Evolutionary conservation across 2,329 filamentous ascomycete species (phyloP).

Genomic region (Talaromyces marneffei): DNA sequence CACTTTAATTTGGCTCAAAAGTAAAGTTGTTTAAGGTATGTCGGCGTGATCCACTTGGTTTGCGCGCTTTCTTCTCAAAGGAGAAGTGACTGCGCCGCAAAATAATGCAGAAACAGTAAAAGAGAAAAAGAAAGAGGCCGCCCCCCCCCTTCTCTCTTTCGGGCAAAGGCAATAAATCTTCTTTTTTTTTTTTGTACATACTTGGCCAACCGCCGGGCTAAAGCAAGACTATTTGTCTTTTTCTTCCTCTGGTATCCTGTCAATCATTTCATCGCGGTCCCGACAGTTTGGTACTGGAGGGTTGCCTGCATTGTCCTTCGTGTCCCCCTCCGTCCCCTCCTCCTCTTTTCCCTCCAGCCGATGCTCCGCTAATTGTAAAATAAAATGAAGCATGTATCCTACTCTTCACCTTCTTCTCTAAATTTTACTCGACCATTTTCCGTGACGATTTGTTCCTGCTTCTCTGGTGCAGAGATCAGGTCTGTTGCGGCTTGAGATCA

Average conservation of each 20-base stretch:
- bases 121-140: constrained; percentile 1
- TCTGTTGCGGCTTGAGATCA: background rate
- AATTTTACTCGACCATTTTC: background rate
- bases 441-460: background rate
- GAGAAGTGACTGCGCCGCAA: constrained; percentile 14
- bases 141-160: constrained; percentile 8
- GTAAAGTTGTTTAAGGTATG: constrained; percentile 9
- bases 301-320: constrained; percentile 5
- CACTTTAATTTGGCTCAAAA: background rate
- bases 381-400: constrained; percentile 8
- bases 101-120: constrained; percentile 6
- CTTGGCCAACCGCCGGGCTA: constrained; percentile 11
- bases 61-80: constrained; percentile 4
- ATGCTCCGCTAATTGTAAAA: background rate
- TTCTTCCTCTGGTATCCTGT: constrained; percentile 14
- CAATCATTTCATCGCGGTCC: constrained; percentile 6
- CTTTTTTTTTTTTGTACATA: background rate
- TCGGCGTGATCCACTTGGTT: constrained; percentile 5
- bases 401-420: background rate
- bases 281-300: constrained; percentile 16
- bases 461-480: background rate
- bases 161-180: background rate
- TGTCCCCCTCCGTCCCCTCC: background rate
- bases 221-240: constrained; percentile 2
- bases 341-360: constrained; percentile 4